Evolutionary conservation across 805 yeast genomes (phyloP), one percentile per base, ranked within the genome.

Genomic region (Candida suzukii): DNA sequence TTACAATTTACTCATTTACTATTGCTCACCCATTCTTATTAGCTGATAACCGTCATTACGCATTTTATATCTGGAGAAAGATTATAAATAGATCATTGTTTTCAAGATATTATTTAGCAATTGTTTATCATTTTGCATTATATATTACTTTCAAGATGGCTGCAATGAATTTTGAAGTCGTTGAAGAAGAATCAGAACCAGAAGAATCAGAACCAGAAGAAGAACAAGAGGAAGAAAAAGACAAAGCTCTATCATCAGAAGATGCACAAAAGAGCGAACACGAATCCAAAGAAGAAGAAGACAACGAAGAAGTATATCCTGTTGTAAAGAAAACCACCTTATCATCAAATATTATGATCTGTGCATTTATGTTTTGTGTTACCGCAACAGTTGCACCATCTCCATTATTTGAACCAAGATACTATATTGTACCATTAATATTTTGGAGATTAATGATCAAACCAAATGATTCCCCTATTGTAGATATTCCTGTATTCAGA

Each of bases 31-130:
- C 97, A 8, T 93, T 91, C 59, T 60, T 93, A 31, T 68, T 91
- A 35, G 95, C 98, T 0, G 99, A 93, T 60, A 93, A 93, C 64
- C 76, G 99, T 52, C 99, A 93, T 61, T 88, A 80, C 58, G 80
- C 95, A 0, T 93, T 93, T 58, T 93, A 93, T 61, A 63, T 93
- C 29, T 86, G 85, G 76, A 76, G 79, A 42, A 74, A 73, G 43
- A 52, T 93, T 22, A 73, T 91, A 35, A 63, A 74, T 49, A 63
- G 68, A 19, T 66, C 61, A 27, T 58, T 70, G 42, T 69, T 72
- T 42, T 67, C 76, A 17, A 66, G 74, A 40, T 65, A 71, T 42
- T 50, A 76, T 6, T 56, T 80, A 46, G 68, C 81, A 1, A 88
- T 95, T 4, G 60, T 79, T 0, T 88, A 90, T 57, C 95, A 87